Percentiles rank a stretch among this genome's conserved stretches.
These are phyloP conservation scores for Dipodascus geniculatus DNA, from an alignment of 805 yeast genomes.

Conservation along the genomic window DNA sequence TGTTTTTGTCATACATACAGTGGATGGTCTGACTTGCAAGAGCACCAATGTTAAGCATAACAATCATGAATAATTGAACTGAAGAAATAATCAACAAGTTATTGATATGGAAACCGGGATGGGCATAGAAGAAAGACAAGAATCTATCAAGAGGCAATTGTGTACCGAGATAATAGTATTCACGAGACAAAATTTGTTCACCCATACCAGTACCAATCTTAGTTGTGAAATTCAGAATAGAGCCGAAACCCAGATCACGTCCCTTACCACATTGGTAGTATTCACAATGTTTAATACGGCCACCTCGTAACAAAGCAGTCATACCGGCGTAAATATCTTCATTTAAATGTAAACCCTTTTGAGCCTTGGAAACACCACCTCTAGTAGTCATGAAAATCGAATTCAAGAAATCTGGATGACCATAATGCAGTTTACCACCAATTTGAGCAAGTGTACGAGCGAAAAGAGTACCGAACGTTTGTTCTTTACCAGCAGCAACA, in stretches of 20 bases:
- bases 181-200: slow-evolving; percentile 85
- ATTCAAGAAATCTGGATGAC: slow-evolving; percentile 92
- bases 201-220: slow-evolving; percentile 99
- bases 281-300: slow-evolving; percentile 89
- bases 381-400: slow-evolving; percentile 87
- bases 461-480: slow-evolving; percentile 91
- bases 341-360: slow-evolving; percentile 81
- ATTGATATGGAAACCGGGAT: slow-evolving; percentile 91
- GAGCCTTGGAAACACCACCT: slow-evolving; percentile 94
- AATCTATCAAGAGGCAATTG: slow-evolving; percentile 82
- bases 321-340: slow-evolving; percentile 96
- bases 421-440: slow-evolving; percentile 91
- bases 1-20: slow-evolving; percentile 54
- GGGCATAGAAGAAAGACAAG: slow-evolving; percentile 89
- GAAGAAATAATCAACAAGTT: slow-evolving; percentile 80
- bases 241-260: slow-evolving; percentile 85
- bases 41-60: slow-evolving; percentile 69
- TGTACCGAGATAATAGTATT: slow-evolving; percentile 83
- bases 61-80: slow-evolving; percentile 75
- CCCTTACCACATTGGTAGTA: slow-evolving; percentile 97
- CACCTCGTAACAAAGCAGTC: slow-evolving; percentile 81
- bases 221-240: slow-evolving; percentile 85
- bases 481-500: slow-evolving; percentile 95
- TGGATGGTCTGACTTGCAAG: slow-evolving; percentile 57
- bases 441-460: slow-evolving; percentile 88